These are phyloP conservation scores for Capsella rubella DNA, from an alignment of 441 rosid species.

Conservation along the genomic window DNA sequence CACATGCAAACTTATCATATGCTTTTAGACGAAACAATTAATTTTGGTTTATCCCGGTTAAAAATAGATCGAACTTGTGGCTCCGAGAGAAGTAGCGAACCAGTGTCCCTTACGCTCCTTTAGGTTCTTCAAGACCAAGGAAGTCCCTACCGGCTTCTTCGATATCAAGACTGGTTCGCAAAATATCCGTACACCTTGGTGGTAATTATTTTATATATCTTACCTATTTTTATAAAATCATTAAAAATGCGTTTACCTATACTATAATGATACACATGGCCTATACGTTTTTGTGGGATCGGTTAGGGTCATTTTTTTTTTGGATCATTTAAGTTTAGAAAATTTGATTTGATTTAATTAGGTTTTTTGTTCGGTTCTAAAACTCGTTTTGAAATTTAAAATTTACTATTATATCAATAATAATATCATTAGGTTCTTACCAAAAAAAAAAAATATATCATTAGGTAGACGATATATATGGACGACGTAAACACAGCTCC, in stretches of 20 bases:
- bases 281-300: too few species aligned
- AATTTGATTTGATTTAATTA: too few species aligned
- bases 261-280: too few species aligned
- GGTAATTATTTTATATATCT: slow-evolving; percentile 40
- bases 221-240: too few species aligned
- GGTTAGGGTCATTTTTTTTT: too few species aligned
- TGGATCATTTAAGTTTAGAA: too few species aligned
- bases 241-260: too few species aligned
- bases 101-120: slow-evolving; percentile 65
- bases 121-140: slow-evolving; percentile 63
- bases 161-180: slow-evolving; percentile 59
- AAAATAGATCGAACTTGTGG: slow-evolving; percentile 58
- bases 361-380: too few species aligned
- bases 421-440: too few species aligned
- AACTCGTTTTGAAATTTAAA: too few species aligned
- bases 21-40: not conserved
- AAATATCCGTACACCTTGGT: slow-evolving; percentile 78
- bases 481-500: not conserved
- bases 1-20: not conserved
- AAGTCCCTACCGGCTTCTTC: slow-evolving; percentile 58
- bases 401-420: too few species aligned
- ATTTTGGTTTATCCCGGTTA: slow-evolving; percentile 2
- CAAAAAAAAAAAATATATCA: too few species aligned
- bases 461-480: not conserved
- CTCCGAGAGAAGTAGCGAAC: slow-evolving; percentile 60